Evolutionary conservation across 2,329 filamentous ascomycete species (phyloP), one percentile per base, ranked within the genome.

Genomic region (Chaetomiaceae sp.): DNA sequence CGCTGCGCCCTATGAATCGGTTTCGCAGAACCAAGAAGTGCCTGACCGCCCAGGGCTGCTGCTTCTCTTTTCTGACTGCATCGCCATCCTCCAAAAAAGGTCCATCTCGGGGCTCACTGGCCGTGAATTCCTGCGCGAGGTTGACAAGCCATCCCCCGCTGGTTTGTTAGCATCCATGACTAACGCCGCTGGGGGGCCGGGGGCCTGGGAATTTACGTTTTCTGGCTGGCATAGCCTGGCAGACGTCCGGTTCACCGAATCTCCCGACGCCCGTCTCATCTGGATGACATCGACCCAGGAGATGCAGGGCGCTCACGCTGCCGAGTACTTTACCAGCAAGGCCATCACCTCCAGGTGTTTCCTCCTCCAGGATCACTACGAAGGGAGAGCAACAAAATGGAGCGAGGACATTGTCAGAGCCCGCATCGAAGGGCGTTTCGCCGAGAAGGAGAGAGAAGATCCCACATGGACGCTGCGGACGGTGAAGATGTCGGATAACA

Each of bases 351-450:
- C 84, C 10, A 77, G 85, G 25, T 86, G 82, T 54, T 86, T 95
- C 62, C 68, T 86, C 35, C 76, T 95, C 1, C 80, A 85, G 44
- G 87, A 89, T 46, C 71, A 79, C 7, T 92, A 92, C 60, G 87
- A 95, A 63, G 84, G 83, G 21, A 91, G 85, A 65, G 88, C 86
- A 1, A 73, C 76, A 16, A 87, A 85, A 54, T 84, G 89, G 68
- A 82, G 83, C 23, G 92, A 97, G 68, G 93, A 97, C 57, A 76
- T 96, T 12, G 82, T 84, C 42, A 95, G 92, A 69, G 90, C 91
- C 8, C 83, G 85, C 57, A 82, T 96, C 13, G 92, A 96, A 68
- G 86, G 84, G 5, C 81, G 91, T 10, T 96, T 95, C 62, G 73
- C 87, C 0, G 90, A 96, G 65, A 67, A 73, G n/a, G 89, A 96